These are phyloP conservation scores for Bullera alba DNA, from an alignment of 768 basidiomycete genomes.

Conservation along the genomic window DNA sequence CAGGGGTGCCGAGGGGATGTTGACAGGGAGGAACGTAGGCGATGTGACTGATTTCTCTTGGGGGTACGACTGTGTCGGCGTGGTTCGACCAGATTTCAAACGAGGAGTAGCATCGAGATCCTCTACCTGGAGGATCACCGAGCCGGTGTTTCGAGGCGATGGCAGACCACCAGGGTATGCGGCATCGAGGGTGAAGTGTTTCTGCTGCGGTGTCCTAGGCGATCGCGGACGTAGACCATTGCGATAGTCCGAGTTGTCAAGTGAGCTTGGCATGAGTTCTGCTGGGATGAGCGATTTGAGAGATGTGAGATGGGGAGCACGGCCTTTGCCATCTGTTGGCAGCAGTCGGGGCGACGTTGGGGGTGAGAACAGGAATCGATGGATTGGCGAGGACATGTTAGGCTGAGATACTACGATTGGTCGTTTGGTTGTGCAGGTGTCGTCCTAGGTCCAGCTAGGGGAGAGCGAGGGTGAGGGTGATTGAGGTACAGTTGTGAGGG, in stretches of 20 bases:
- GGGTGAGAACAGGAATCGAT: not conserved
- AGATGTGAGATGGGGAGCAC: not conserved
- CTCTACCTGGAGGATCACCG: not conserved
- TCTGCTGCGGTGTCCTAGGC: slow-evolving; percentile 24
- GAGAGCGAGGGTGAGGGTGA: no score
- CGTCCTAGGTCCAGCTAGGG: no score
- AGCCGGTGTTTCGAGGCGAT: not conserved
- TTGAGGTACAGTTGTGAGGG: no score
- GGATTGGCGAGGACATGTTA: not conserved
- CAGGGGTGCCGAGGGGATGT: slow-evolving; percentile 10
- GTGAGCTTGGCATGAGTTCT: not conserved
- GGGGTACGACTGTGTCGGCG: not conserved
- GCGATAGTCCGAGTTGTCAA: not conserved
- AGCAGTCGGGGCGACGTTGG: not conserved
- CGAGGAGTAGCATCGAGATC: slow-evolving; percentile 4
- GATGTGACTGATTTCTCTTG: slow-evolving; percentile 8
- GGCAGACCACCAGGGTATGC: slow-evolving; percentile 7
- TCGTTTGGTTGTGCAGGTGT: no score
- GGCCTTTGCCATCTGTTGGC: not conserved
- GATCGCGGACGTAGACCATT: slow-evolving; percentile 20
- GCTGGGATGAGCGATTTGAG: not conserved
- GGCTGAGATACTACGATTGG: no score
- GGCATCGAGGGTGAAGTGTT: slow-evolving; percentile 18
- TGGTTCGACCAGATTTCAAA: not conserved
- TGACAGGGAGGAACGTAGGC: slow-evolving; percentile 8